Evolutionary conservation across 805 yeast species (phyloP).

Genomic region (Wickerhamiella parazyma): DNA sequence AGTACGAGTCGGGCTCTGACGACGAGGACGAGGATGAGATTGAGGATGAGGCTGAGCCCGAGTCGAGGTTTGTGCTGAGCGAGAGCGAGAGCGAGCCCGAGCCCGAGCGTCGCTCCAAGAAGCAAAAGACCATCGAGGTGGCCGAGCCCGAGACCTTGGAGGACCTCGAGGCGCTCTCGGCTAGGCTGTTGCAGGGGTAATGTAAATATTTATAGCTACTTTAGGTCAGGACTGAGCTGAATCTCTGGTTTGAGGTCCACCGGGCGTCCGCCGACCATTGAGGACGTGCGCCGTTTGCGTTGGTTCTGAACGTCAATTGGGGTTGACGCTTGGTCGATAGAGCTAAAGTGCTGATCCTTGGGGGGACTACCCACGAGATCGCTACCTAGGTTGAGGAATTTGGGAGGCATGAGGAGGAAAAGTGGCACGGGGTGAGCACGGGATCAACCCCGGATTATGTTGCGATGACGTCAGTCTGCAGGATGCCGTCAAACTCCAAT

Average conservation of each 20-base stretch:
- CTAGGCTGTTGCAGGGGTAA: constrained; percentile 18
- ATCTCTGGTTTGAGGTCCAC: constrained; percentile 8
- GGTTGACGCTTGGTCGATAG: background rate
- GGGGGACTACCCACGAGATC: constrained; percentile 9
- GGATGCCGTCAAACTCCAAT: no score
- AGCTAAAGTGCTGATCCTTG: background rate
- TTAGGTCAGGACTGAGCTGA: constrained; percentile 8
- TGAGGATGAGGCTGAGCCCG: constrained; percentile 8
- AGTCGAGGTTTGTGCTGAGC: constrained; percentile 16
- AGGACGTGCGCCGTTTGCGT: constrained; percentile 4
- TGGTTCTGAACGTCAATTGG: background rate
- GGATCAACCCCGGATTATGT: background rate
- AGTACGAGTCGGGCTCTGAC: constrained; percentile 14
- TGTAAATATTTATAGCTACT: background rate
- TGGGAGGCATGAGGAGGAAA: background rate
- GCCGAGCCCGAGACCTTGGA: constrained; percentile 85
- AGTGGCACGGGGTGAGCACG: background rate
- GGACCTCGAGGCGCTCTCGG: constrained; percentile 64
- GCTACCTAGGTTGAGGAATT: constrained; percentile 9
- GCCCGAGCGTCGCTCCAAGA: constrained; percentile 13
- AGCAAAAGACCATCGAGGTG: constrained; percentile 46
- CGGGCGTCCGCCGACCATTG: constrained; percentile 8
- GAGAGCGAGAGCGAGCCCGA: constrained; percentile 25
- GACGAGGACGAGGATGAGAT: constrained; percentile 24
- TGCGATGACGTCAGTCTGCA: background rate